phyloP scores from a whole-genome alignment of 108 stramenopile species.

The Phaeodactylum tricornutum region DNA sequence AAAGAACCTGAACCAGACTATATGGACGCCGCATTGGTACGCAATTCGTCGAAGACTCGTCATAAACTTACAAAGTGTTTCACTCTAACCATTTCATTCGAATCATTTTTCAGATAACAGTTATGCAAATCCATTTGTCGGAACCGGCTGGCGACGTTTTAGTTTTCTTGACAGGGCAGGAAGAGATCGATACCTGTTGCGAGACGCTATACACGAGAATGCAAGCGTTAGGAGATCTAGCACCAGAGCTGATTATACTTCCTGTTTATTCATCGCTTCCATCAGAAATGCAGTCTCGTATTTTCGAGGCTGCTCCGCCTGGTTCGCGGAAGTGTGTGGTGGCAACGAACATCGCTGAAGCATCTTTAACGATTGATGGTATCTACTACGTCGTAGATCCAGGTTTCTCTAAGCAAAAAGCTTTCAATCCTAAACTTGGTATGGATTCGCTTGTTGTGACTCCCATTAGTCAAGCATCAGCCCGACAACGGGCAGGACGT shows the following conservation, averaged over 20 bases:
- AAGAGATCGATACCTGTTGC: slow-evolving; percentile 98
- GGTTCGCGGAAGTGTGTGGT: slow-evolving; percentile 94
- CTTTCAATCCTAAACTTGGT: slow-evolving; percentile 94
- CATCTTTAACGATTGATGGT: slow-evolving; percentile 97
- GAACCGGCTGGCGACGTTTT: slow-evolving; percentile 97
- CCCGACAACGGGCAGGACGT: slow-evolving; percentile 87
- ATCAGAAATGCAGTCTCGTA: slow-evolving; percentile 97
- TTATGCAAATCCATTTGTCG: slow-evolving; percentile 97
- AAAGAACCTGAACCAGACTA: slow-evolving; percentile 97
- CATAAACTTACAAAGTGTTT: no score
- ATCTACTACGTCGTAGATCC: slow-evolving; percentile 99
- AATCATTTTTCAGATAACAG: no score
- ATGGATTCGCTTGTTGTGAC: slow-evolving; percentile 98
- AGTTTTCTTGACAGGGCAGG: slow-evolving; percentile 96
- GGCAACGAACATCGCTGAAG: slow-evolving; percentile 99
- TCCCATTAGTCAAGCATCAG: slow-evolving; percentile 95
- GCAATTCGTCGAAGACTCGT: no score
- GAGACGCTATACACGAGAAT: slow-evolving; percentile 94
- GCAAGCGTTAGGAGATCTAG: slow-evolving; percentile 92
- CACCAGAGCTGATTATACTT: slow-evolving; percentile 94
- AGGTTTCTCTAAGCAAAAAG: slow-evolving; percentile 96
- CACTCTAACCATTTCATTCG: no score
- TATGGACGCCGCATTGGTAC: slow-evolving; percentile 90
- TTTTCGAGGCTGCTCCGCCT: slow-evolving; percentile 96
- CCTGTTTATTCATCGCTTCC: slow-evolving; percentile 97